Base-by-base conservation (phyloP, 2,329 filamentous ascomycete genomes). In the Fusarium incarnatum region DNA sequence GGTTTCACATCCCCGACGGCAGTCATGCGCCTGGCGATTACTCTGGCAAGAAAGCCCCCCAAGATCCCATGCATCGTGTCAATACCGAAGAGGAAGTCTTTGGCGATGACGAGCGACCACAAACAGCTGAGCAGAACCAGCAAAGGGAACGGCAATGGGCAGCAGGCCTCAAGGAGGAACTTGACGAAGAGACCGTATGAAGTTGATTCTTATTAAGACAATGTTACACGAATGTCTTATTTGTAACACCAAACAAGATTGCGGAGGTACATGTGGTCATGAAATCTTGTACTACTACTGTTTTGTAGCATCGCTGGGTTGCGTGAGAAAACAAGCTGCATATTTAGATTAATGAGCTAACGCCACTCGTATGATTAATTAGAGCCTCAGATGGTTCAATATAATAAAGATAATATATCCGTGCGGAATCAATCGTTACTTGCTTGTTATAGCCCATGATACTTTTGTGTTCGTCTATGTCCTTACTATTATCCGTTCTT, bases 1-100 rank as follows among this genome's bases (percentile, higher is more conserved):
- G 92, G 44, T 97, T 95, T 81, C 86, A 91, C 76, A 82, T 96
- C 25, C 92, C 92, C 2, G 83, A 96, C 76, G 91, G 91, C 46
- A 89, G 89, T 75, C 85, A 85, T 46, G 85, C 83, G 1, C 85
- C 88, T 0, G 87, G 88, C 6, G 82, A 85, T 75, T 87, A 87
- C 74, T 76, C 77, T 10, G 68, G 70, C 23, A 73, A 58, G n/a
- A 41, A 40, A 41, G 53, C 48, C 22, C 56, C 62, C 11, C 41
- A 68, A 34, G 49, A 72, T 15, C 45, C 20, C 27, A 58, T 72
- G 57, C 63, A 61, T 55, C 64, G 69, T n/a, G 60, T 73, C 37
- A 70, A 65, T 12, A 71, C 70, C 1, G 71, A 75, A 54, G 68
- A 70, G 30, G 73, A 75, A 32, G 62, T 73, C 13, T 70, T 75